These are phyloP conservation scores for Penicillium sclerotiorum DNA, from an alignment of 2,329 filamentous ascomycete species.

Conservation along the genomic window DNA sequence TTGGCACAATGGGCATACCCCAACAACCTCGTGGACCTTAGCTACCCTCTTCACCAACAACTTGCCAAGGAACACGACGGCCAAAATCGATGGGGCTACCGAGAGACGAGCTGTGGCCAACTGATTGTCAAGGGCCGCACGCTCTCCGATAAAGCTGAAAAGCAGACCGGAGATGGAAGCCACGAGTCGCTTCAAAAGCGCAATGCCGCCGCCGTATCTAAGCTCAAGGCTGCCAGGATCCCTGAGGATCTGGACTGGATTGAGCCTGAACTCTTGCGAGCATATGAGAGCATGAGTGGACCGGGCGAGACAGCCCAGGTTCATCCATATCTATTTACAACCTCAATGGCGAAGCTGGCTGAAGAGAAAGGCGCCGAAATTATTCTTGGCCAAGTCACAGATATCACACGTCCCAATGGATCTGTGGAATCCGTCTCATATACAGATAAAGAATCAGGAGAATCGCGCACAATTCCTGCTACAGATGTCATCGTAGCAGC, in stretches of 20 bases:
- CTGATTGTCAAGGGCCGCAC: constrained; percentile 56
- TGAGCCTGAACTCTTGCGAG: constrained; percentile 63
- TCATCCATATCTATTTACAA: constrained; percentile 90
- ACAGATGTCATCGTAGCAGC: constrained; percentile 64
- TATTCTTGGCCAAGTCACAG: constrained; percentile 68
- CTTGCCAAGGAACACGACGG: constrained; percentile 84
- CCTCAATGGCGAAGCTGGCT: constrained; percentile 76
- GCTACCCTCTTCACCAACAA: constrained; percentile 79
- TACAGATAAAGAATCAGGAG: constrained; percentile 53
- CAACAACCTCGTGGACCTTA: constrained; percentile 77
- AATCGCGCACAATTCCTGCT: constrained; percentile 55
- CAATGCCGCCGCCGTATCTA: constrained; percentile 52
- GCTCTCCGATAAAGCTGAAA: constrained; percentile 36
- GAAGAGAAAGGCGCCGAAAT: constrained; percentile 69
- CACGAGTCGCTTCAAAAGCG: constrained; percentile 61
- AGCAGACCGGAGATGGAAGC: constrained; percentile 33
- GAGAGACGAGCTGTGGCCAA: constrained; percentile 73
- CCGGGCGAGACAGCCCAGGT: constrained; percentile 86
- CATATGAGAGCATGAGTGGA: constrained; percentile 83
- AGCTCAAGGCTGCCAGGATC: constrained; percentile 61
- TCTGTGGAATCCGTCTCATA: constrained; percentile 67
- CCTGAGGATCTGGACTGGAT: constrained; percentile 87
- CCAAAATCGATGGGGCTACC: constrained; percentile 80
- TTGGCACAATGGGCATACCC: constrained; percentile 93
- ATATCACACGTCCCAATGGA: constrained; percentile 60